A percentile compares a stretch with the other conserved stretches of the same genome.
Evolutionary conservation across 2,329 filamentous ascomycete species (phyloP).

Genomic region (Sporothrix dimorphospora): DNA sequence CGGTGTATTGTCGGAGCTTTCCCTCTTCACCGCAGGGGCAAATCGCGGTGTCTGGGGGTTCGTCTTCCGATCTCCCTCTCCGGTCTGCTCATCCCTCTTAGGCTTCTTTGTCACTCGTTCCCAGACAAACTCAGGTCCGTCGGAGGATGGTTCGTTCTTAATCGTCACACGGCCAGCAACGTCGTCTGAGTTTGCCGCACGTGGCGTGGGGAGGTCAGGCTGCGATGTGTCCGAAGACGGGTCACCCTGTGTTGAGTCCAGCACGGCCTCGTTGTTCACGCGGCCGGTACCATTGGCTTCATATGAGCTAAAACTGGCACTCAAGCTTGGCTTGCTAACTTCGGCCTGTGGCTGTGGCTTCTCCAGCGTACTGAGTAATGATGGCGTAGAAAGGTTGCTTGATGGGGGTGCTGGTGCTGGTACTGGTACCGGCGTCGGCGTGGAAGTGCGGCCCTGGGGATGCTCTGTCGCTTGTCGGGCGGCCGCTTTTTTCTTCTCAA

Average conservation of each 20-base stretch:
- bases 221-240: conserved; percentile 21
- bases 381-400: not conserved
- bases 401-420: not conserved
- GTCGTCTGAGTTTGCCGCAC: not conserved
- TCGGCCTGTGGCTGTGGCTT: conserved; percentile 2
- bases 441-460: not conserved
- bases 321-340: conserved; percentile 24
- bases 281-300: not conserved
- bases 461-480: not conserved
- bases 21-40: conserved; percentile 12
- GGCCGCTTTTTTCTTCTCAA: conserved; percentile 45
- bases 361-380: not conserved
- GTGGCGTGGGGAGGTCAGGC: conserved; percentile 24
- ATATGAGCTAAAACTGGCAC: conserved; percentile 27
- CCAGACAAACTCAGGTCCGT: conserved; percentile 54
- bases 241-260: conserved; percentile 32
- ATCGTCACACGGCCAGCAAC: conserved; percentile 35
- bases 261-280: not conserved
- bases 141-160: conserved; percentile 60
- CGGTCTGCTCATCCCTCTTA: conserved; percentile 41
- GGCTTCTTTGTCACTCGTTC: conserved; percentile 55
- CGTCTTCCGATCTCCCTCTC: not conserved
- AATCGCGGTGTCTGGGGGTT: not conserved
- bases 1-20: conserved; percentile 13
- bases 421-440: not conserved